These are phyloP conservation scores for Hortiboletus flavorubellus DNA, from an alignment of 768 basidiomycete species.

Conservation along the genomic window DNA sequence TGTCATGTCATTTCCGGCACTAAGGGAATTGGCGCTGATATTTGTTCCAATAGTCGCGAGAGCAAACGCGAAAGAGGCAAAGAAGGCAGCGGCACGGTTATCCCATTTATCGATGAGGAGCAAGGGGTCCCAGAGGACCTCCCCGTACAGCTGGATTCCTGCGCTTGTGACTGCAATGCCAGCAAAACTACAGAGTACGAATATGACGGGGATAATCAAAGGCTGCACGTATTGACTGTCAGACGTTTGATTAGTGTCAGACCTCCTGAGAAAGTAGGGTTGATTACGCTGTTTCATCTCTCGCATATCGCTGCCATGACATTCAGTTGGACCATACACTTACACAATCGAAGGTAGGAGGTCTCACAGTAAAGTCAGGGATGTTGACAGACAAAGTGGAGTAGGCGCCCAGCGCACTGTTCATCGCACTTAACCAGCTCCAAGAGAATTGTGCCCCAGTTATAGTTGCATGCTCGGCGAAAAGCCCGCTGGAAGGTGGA, in stretches of 20 bases:
- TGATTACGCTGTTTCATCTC: slow-evolving; percentile 39
- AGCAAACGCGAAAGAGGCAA: slow-evolving; percentile 70
- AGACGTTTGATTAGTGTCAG: slow-evolving; percentile 3
- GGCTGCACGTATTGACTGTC: slow-evolving; percentile 70
- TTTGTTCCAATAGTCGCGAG: slow-evolving; percentile 37
- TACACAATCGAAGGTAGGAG: background rate
- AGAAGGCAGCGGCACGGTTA: slow-evolving; percentile 84
- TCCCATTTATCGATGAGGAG: slow-evolving; percentile 76
- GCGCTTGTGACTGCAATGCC: slow-evolving; percentile 82
- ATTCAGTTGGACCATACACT: background rate
- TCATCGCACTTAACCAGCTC: slow-evolving; percentile 77
- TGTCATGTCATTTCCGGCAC: slow-evolving; percentile 82
- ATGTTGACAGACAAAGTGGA: slow-evolving; percentile 75
- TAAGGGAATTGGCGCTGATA: slow-evolving; percentile 60
- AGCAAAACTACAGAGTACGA: slow-evolving; percentile 73
- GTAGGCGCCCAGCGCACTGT: slow-evolving; percentile 74
- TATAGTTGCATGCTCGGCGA: slow-evolving; percentile 42
- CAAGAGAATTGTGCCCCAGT: slow-evolving; percentile 58
- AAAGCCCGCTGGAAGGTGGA: slow-evolving; percentile 59
- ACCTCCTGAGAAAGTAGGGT: background rate
- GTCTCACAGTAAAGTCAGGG: slow-evolving; percentile 70
- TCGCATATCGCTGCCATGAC: slow-evolving; percentile 62
- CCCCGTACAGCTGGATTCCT: slow-evolving; percentile 55
- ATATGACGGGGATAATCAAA: slow-evolving; percentile 70
- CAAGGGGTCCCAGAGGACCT: slow-evolving; percentile 57